Conservation (phyloP, 148 eudicot species). For the Rhododendron williamsianum region DNA sequence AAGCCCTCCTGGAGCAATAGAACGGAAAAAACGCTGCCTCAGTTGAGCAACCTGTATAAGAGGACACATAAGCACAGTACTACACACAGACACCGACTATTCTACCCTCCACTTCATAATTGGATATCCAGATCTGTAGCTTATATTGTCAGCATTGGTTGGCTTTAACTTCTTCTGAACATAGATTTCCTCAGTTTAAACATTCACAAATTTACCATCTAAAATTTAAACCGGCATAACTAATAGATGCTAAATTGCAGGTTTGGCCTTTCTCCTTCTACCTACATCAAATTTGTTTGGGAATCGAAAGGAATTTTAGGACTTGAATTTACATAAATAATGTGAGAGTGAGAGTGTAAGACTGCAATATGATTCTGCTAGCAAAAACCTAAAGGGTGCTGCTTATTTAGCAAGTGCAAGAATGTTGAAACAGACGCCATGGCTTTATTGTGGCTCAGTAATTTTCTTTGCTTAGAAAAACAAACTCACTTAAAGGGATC, state of each 20-base stretch:
- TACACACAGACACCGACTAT: not conserved
- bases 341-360: not conserved
- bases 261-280: not conserved
- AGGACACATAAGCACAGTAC: not conserved
- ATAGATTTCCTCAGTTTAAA: not conserved
- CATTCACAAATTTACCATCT: not conserved
- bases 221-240: not conserved
- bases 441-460: not conserved
- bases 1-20: slow-evolving; percentile 98
- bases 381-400: not conserved
- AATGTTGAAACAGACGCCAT: not conserved
- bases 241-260: not conserved
- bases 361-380: not conserved
- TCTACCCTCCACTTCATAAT: not conserved
- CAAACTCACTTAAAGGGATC: not conserved
- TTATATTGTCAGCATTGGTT: not conserved
- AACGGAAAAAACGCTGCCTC: slow-evolving; percentile 79
- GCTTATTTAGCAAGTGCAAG: not conserved
- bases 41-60: slow-evolving; percentile 63
- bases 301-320: not conserved
- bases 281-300: not conserved
- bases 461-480: not conserved
- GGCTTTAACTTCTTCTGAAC: not conserved
- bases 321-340: not conserved
- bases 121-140: not conserved